These are phyloP conservation scores for Anethum foeniculum DNA, from an alignment of 140 eudicot species.

Conservation along the genomic window DNA sequence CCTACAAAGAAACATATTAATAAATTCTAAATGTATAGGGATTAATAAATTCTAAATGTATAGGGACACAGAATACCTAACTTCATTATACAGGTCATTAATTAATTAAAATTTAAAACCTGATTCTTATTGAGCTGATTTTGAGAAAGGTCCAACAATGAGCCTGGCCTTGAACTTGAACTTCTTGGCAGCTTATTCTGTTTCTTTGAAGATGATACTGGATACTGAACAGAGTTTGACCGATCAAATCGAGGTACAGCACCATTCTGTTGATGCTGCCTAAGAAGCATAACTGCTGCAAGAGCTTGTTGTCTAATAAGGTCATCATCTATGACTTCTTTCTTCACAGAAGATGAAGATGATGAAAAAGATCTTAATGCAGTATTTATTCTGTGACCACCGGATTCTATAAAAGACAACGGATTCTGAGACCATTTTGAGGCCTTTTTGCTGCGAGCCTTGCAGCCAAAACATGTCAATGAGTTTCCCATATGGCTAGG, in stretches of 20 bases:
- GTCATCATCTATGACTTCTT: conserved; percentile 2
- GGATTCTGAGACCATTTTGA: neutral
- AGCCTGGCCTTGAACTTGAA: conserved; percentile 9
- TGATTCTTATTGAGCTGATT: neutral
- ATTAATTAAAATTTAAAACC: neutral
- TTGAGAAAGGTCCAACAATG: conserved; percentile 1
- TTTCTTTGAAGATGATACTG: conserved; percentile 2
- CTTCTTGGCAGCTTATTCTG: conserved; percentile 14
- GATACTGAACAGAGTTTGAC: conserved; percentile 16
- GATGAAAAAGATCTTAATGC: neutral
- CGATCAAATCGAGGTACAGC: conserved; percentile 5
- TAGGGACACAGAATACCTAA: neutral
- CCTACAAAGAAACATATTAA: neutral
- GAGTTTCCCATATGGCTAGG: conserved; percentile 5
- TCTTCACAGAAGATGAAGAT: neutral
- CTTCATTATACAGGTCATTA: neutral
- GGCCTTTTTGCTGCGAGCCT: neutral
- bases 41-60: neutral
- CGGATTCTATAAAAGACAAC: neutral
- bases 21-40: neutral
- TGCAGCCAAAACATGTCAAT: neutral
- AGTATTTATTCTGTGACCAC: neutral
- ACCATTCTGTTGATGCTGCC: conserved; percentile 11
- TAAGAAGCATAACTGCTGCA: conserved; percentile 10
- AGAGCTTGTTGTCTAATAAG: conserved; percentile 9